Evolutionary conservation across 1,284 basidiomycete genomes (phyloP).

Genomic region (Crepidotus sp.): DNA sequence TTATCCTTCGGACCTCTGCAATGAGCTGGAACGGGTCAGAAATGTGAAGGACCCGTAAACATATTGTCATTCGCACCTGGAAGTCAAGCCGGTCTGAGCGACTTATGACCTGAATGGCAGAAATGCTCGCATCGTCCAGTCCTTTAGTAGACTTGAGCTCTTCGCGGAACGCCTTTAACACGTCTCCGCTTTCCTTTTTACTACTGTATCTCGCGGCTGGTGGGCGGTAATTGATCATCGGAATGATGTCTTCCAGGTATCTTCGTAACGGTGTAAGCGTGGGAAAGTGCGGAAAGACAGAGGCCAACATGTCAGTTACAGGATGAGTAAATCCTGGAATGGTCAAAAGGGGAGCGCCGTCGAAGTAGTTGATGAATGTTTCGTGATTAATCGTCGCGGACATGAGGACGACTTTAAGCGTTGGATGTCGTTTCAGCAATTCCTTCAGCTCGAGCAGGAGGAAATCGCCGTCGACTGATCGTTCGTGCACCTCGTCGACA

Average conservation of each 20-base stretch:
- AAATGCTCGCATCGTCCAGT: constrained; percentile 45
- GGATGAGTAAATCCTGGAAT: constrained; percentile 84
- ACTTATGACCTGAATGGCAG: constrained; percentile 53
- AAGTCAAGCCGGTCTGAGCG: constrained; percentile 69
- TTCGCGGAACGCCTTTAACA: constrained; percentile 37
- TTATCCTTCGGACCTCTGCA: constrained; percentile 40
- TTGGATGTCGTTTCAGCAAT: constrained; percentile 60
- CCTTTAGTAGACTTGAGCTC: constrained; percentile 42
- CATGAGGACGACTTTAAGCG: constrained; percentile 80
- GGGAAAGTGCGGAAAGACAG: background rate
- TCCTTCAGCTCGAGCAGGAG: constrained; percentile 81
- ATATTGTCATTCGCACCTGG: constrained; percentile 35
- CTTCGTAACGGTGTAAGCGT: constrained; percentile 28
- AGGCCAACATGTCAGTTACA: constrained; percentile 59
- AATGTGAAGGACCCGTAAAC: background rate
- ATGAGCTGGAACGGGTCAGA: constrained; percentile 45
- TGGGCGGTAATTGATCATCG: constrained; percentile 42
- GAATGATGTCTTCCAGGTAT: constrained; percentile 76
- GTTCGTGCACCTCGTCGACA: constrained; percentile 91
- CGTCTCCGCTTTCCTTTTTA: constrained; percentile 44
- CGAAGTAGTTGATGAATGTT: constrained; percentile 75
- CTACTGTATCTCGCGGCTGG: constrained; percentile 26
- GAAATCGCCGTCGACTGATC: constrained; percentile 86
- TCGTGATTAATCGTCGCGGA: constrained; percentile 87
- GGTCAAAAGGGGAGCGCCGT: constrained; percentile 69